Evolutionary conservation across 305 asterid genomes (phyloP).

Genomic region (Rubia balearica): DNA sequence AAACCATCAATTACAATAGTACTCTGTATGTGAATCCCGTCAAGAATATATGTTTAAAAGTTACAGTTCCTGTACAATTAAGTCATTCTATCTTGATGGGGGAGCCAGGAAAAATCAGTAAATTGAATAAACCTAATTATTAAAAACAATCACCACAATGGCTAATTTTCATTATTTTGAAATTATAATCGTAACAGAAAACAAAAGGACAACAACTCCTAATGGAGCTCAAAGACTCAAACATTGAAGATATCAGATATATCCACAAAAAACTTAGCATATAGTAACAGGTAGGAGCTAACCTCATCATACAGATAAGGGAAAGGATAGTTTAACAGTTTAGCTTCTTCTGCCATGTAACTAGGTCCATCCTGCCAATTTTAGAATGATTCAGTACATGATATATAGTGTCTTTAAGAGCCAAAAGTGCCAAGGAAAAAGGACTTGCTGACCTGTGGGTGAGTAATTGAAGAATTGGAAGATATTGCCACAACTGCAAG

Average conservation of each 20-base stretch:
- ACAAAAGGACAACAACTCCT: no score
- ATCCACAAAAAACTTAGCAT: neutral
- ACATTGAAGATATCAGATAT: neutral
- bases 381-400: conserved; percentile 27
- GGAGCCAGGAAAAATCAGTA: neutral
- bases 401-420: conserved; percentile 29
- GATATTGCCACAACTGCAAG: conserved; percentile 86
- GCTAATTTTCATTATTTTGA: neutral
- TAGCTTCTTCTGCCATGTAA: conserved; percentile 82
- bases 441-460: conserved; percentile 71
- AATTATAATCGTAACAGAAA: neutral
- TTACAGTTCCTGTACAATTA: no score
- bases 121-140: neutral
- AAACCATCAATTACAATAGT: neutral
- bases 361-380: conserved; percentile 83
- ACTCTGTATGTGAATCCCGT: neutral
- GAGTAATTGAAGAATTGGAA: conserved; percentile 68
- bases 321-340: conserved; percentile 56
- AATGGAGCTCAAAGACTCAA: neutral
- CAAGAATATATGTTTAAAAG: neutral
- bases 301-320: conserved; percentile 92
- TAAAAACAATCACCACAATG: neutral
- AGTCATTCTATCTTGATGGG: neutral
- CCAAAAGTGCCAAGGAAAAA: conserved; percentile 27
- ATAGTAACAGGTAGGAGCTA: conserved; percentile 5